Conservation (phyloP, 768 basidiomycete genomes). For the Xerocomellus amylosporus region DNA sequence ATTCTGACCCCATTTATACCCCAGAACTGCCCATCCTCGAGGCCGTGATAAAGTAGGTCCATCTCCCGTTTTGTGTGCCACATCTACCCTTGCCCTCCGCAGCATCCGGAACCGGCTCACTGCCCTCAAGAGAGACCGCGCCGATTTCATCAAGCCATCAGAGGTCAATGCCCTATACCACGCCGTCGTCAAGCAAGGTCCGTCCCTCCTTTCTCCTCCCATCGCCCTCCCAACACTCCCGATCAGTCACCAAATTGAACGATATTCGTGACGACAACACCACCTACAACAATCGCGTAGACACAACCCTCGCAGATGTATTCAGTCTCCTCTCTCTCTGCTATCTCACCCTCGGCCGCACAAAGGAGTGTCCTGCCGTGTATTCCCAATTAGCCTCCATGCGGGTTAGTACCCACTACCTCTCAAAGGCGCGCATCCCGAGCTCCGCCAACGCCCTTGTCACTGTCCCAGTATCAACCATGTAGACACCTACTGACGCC, state of each 20-base stretch:
- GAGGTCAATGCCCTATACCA: constrained; percentile 95
- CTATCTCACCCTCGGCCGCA: constrained; percentile 97
- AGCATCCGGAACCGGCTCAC: constrained; percentile 96
- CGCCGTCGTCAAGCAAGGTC: constrained; percentile 90
- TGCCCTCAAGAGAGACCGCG: constrained; percentile 89
- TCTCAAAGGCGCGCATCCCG: neutral
- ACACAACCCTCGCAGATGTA: constrained; percentile 94
- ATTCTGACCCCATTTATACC: constrained; percentile 24
- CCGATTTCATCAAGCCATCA: constrained; percentile 86
- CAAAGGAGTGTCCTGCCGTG: constrained; percentile 88
- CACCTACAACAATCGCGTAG: constrained; percentile 82
- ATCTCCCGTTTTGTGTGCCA: constrained; percentile 13
- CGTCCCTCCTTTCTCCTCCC: constrained; percentile 15
- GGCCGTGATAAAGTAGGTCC: constrained; percentile 82
- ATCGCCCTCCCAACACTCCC: neutral
- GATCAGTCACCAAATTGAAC: constrained; percentile 83
- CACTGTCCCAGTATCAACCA: constrained; percentile 16
- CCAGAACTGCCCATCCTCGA: constrained; percentile 92
- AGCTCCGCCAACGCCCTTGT: constrained; percentile 7
- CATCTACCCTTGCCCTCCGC: constrained; percentile 17
- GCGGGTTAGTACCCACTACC: constrained; percentile 62
- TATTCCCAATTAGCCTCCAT: constrained; percentile 97
- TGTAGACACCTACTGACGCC: constrained; percentile 28
- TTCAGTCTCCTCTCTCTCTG: constrained; percentile 94
- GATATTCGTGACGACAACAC: constrained; percentile 80